Evolutionary conservation across 148 eudicot genomes (phyloP), one percentile per base, ranked within the genome.

Genomic region (Cornus controversa): DNA sequence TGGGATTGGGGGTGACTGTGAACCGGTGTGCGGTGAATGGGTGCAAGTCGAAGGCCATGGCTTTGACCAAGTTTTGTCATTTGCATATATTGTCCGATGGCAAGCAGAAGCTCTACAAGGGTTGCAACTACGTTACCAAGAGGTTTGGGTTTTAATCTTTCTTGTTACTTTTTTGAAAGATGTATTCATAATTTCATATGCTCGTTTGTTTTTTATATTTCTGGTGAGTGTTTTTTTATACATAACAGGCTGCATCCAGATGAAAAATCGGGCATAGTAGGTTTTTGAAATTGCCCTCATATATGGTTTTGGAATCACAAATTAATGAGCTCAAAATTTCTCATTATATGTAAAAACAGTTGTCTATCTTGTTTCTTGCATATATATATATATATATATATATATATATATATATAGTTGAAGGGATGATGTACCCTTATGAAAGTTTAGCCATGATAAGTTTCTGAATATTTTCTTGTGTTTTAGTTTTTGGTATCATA

Each of bases 21-120:
- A 79, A 23, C 69, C 66, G 72, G 80, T 89, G 95, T 70, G 88
- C 74, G 29, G 83, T 81, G 18, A 81, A 80, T 15, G 83, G 85
- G 34, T 91, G 95, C 81, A 77, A 70, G 72, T 69, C 71, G n/a
- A 91, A 89, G 79, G 89, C 95, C 1, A 89, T 91, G 95, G 87
- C 93, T 27, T 45, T 89, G 60, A 83, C 95, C 34, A 79, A 40
- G 45, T 40, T 40, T 9, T 40, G 45, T 40, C 45, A 40, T 40
- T 9, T 40, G 45, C 45, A 40, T 40, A 40, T 40, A 40, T 9
- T 40, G 45, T 40, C 45, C 45, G 45, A 40, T 40, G 8, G 82
- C 4, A 91, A 82, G 54, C 94, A 91, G 81, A 53, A 82, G 71
- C 87, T 91, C 5, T 91, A 91, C 77, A 89, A 85, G 72, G 77